Conservation (phyloP, 2,329 filamentous ascomycete genomes). For the Cordyceps pruinosa region DNA sequence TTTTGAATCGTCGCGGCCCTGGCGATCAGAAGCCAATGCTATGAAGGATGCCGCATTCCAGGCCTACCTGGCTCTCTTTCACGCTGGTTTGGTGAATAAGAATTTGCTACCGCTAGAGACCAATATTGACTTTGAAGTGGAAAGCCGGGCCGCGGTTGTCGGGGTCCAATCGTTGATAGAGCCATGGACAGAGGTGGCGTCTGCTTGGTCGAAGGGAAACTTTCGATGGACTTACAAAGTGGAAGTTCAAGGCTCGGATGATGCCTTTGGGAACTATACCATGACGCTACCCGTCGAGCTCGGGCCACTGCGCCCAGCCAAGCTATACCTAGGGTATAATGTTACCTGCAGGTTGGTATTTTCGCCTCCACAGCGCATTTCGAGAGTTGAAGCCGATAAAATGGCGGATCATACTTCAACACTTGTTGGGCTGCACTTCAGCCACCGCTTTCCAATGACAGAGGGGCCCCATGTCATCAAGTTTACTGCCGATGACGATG, state of each 20-base stretch:
- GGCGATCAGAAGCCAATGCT: slow-evolving; percentile 65
- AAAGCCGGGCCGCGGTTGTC: slow-evolving; percentile 29
- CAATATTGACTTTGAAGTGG: slow-evolving; percentile 33
- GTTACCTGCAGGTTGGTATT: slow-evolving; percentile 29
- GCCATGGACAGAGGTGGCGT: slow-evolving; percentile 41
- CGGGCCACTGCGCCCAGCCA: slow-evolving; percentile 29
- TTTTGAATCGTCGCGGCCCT: slow-evolving; percentile 31
- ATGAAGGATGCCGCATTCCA: slow-evolving; percentile 77
- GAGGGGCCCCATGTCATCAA: slow-evolving; percentile 38
- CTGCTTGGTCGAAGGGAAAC: slow-evolving; percentile 30
- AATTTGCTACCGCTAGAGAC: slow-evolving; percentile 61
- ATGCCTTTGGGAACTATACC: slow-evolving; percentile 31
- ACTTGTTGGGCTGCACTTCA: slow-evolving; percentile 41
- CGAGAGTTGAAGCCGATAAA: slow-evolving; percentile 14
- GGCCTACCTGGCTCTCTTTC: slow-evolving; percentile 64
- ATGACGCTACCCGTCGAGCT: slow-evolving; percentile 39
- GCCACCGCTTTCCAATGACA: slow-evolving; percentile 37
- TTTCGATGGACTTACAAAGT: neutral
- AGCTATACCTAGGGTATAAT: slow-evolving; percentile 32
- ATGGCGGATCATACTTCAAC: slow-evolving; percentile 37
- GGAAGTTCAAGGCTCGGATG: slow-evolving; percentile 13
- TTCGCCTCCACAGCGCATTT: slow-evolving; percentile 14
- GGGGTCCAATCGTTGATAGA: slow-evolving; percentile 33
- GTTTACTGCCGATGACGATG: slow-evolving; percentile 24
- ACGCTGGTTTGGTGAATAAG: slow-evolving; percentile 67